A percentile compares a stretch with the other conserved stretches of the same genome.
Conservation (phyloP, 108 stramenopile genomes). For the Conticribra weissflogii region DNA sequence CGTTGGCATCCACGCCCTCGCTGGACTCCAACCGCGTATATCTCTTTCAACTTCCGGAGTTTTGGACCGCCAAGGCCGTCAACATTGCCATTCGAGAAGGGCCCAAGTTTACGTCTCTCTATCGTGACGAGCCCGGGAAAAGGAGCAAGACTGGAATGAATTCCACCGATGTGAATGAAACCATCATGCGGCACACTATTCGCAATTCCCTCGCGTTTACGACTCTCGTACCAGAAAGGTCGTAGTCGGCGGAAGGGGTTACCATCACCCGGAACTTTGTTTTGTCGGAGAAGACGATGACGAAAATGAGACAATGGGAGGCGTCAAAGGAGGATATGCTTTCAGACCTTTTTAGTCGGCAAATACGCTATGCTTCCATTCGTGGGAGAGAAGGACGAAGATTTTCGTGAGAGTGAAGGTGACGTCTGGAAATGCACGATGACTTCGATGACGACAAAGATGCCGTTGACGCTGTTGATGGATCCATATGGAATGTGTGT, state of each 20-base stretch:
- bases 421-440: constrained; percentile 67
- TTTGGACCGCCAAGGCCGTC: constrained; percentile 98
- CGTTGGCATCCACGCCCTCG: constrained; percentile 84
- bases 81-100: constrained; percentile 99
- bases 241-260: constrained; percentile 67
- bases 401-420: constrained; percentile 55
- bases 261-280: constrained; percentile 92
- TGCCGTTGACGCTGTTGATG: constrained; percentile 36
- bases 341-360: constrained; percentile 71
- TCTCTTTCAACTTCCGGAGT: constrained; percentile 93
- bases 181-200: constrained; percentile 96
- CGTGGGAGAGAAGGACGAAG: constrained; percentile 82
- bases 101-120: constrained; percentile 98
- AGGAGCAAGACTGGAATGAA: constrained; percentile 99
- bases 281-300: constrained; percentile 89
- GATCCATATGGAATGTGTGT: constrained; percentile 48
- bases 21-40: constrained; percentile 91
- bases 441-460: constrained; percentile 56
- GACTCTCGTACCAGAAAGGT: constrained; percentile 96
- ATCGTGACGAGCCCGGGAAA: constrained; percentile 89
- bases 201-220: constrained; percentile 97
- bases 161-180: constrained; percentile 99
- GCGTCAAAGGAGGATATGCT: constrained; percentile 47
- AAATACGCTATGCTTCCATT: constrained; percentile 74
- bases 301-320: constrained; percentile 57